Evolutionary conservation across 306 rosid species (phyloP), one percentile per base, ranked within the genome.

Genomic region (Begonia loranthoides): DNA sequence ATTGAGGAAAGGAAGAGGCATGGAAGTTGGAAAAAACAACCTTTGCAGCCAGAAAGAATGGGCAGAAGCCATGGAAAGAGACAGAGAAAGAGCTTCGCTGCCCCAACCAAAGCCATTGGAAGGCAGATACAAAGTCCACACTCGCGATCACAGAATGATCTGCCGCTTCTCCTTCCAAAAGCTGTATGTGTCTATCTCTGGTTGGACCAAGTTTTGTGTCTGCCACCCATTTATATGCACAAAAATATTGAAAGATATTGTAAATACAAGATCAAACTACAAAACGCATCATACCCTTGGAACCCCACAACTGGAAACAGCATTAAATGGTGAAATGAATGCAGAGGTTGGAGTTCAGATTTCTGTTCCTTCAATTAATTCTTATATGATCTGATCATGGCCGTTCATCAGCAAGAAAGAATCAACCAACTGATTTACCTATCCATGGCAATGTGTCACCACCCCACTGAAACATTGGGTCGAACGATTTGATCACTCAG

Each of bases 171-270:
- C 17, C 65, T 55, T 68, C 66, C 50, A 34, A 63, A 57, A 58
- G 59, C 70, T 58, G 58, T 77, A 81, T 81, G 90, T 89, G 94
- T 64, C 85, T 74, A 1, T 73, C 65, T 47, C 76, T 78, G 86
- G 94, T 74, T 90, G 94, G 94, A 34, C 94, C 78, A 64, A 70
- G 76, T 76, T 76, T 73, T 73, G 95, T 76, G 87, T 45, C 22
- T 15, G 41, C 60, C 41, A 43, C 65, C 13, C 43, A 33, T 59
- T 55, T 70, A 81, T 48, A 77, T 64, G 70, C 61, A 14, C 36
- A 13, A 43, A 28, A 28, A 0, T 6, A 28, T 1, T 28, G 4
- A 28, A 28, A 1, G 4, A 2, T 1, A 22, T 4, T 4, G 28
- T 22, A 22, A 22, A 22, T 22, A 4, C 7, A 28, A 6, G 34